These are phyloP conservation scores for Phytophthora melonis DNA, from an alignment of 352 stramenopile genomes.

Conservation along the genomic window DNA sequence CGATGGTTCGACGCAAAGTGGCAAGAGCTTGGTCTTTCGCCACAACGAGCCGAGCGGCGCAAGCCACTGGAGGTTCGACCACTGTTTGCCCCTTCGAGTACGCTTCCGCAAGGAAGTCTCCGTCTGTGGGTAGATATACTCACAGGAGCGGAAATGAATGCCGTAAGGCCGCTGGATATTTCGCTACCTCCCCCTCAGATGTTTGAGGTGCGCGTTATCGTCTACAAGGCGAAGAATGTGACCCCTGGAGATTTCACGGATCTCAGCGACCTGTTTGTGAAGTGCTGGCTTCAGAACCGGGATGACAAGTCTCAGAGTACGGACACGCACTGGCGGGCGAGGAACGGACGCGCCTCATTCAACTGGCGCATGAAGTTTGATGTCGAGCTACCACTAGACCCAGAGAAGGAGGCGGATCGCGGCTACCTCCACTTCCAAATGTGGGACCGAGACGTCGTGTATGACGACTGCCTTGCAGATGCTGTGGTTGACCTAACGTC, in stretches of 20 bases:
- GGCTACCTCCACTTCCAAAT: constrained; percentile 80
- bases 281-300: constrained; percentile 87
- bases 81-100: constrained; percentile 78
- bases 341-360: constrained; percentile 87
- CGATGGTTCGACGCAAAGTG: constrained; percentile 91
- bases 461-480: constrained; percentile 84
- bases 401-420: constrained; percentile 72
- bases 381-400: constrained; percentile 81
- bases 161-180: constrained; percentile 82
- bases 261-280: constrained; percentile 92
- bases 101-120: constrained; percentile 73
- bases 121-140: constrained; percentile 93
- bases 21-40: constrained; percentile 70
- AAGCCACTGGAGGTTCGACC: constrained; percentile 76
- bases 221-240: constrained; percentile 93
- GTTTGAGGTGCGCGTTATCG: constrained; percentile 93
- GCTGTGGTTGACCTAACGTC: constrained; percentile 68
- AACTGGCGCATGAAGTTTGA: constrained; percentile 95
- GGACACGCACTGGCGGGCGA: constrained; percentile 93
- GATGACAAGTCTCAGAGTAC: constrained; percentile 82
- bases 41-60: constrained; percentile 44
- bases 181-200: constrained; percentile 71
- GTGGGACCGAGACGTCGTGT: constrained; percentile 84
- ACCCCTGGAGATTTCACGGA: constrained; percentile 84
- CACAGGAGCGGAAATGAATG: constrained; percentile 68